These are phyloP conservation scores for Apiospora saccharicola DNA, from an alignment of 2,329 filamentous ascomycete species.

Conservation along the genomic window DNA sequence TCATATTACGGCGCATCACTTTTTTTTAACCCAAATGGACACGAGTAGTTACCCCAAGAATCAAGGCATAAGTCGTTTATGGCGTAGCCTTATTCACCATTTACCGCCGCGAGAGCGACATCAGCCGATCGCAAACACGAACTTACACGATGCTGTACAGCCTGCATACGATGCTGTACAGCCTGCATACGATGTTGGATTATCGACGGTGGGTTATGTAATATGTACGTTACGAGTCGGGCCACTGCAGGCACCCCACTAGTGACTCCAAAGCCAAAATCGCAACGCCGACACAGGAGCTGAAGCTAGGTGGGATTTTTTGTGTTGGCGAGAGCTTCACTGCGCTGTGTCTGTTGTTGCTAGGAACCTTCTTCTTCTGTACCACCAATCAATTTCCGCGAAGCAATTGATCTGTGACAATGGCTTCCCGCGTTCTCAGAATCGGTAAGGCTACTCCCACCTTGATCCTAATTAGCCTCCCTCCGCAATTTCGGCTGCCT, in stretches of 20 bases:
- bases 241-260: constrained; percentile 4
- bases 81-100: background rate
- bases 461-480: background rate
- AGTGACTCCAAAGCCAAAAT: constrained; percentile 3
- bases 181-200: background rate
- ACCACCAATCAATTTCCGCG: no score
- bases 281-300: constrained; percentile 16
- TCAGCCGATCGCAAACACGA: background rate
- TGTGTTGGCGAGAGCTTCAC: constrained; percentile 30
- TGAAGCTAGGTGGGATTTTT: background rate
- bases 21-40: background rate
- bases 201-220: constrained; percentile 15
- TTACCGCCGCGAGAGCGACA: background rate
- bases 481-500: background rate
- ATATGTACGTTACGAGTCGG: background rate
- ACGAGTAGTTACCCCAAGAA: background rate
- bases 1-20: constrained; percentile 3
- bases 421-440: constrained; percentile 70
- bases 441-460: constrained; percentile 61
- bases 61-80: background rate
- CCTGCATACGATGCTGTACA: background rate
- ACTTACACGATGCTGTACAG: background rate
- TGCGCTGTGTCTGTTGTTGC: background rate
- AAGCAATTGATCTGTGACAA: constrained; percentile 48
- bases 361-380: no score